Evolutionary conservation across 2,329 filamentous ascomycete genomes (phyloP), one percentile per base, ranked within the genome.

Genomic region (Dactylellina sp.): DNA sequence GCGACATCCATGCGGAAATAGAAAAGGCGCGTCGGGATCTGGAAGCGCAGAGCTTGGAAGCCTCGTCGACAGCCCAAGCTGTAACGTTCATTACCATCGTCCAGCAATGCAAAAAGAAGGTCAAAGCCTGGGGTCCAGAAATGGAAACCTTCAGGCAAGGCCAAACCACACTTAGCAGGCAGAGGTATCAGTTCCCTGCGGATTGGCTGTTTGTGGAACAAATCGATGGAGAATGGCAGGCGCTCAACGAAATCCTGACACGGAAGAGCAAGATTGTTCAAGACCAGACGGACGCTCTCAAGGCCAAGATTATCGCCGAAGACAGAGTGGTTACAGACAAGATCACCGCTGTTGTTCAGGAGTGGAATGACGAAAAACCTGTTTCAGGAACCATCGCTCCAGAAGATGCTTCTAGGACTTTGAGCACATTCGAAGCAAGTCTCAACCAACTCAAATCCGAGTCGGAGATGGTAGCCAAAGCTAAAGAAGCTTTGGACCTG

Each of bases 1-100:
- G 92, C 53, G 95, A 99, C 79, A 90, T 97, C 2, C 93, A 95
- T 78, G 89, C 91, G 11, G 94, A 98, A 75, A 91, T 99, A 72
- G 91, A 96, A 78, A 93, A 93, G 81, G 92, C 94, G 7, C 88
- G 94, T 22, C 90, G 91, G 77, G 92, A 97, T 78, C 86, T 99
- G 11, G 96, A 99, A 82, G 87, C 90, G 37, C 93, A 97, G 80
- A 94, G 92, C 24, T 87, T 98, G 46, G 94, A 98, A 80, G 92
- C 93, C 18, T 94, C 92, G 2, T 98, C 95, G 0, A 99, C 95
- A 2, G 94, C 94, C 0, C 93, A 98, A 80, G 95, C 96, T 22
- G 96, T 99, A 2, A 92, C 95, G 39, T 99, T 99, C 82, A 99
- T 99, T 80, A 99, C 96, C 0, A 93, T 94, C 61, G 95, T 99